Evolutionary conservation across 768 basidiomycete genomes (phyloP), one percentile per base, ranked within the genome.

Genomic region (Hygrophoropsis aurantiaca): DNA sequence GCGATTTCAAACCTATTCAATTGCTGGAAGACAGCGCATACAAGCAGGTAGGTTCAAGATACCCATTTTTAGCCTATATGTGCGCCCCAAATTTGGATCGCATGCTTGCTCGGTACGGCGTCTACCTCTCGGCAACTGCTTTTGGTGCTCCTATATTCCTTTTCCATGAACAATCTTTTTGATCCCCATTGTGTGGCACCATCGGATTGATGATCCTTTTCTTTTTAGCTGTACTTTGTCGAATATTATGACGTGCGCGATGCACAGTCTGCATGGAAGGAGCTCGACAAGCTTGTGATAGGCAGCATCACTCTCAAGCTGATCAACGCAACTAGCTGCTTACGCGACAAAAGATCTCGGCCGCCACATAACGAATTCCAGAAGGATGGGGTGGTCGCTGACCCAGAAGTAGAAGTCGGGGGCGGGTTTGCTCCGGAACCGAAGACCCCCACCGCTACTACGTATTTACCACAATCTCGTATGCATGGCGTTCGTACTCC

Each of bases 181-280:
- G n/a, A n/a, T n/a, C n/a, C n/a, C n/a, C n/a, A n/a, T n/a, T n/a
- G n/a, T n/a, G n/a, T n/a, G n/a, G 30, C 15, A 8, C 15, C 51
- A 24, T 47, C 58, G 64, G 21, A 66, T 57, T 11, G 16, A 30
- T 13, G 27, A 30, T 30, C 13, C 27, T 30, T 30, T 30, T 6
- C n/a, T 11, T 36, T 54, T 5, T 50, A 74, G 63, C 63, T 74
- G 23, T 88, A 81, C 62, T 67, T 65, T 33, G 77, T 83, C 42
- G 86, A 89, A 52, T 92, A 79, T 59, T 85, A 75, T 58, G 87
- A 90, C 57, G 71, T 79, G 21, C 74, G 85, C 20, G 74, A 76
- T 32, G 81, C 85, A 5, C 66, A 72, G 32, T 56, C 60, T 10
- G 86, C 87, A 11, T 75, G 69, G 55, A 61, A 65, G 38, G 68